Evolutionary conservation across 306 rosid species (phyloP).

Genomic region (Gynostemma pentaphyllum): DNA sequence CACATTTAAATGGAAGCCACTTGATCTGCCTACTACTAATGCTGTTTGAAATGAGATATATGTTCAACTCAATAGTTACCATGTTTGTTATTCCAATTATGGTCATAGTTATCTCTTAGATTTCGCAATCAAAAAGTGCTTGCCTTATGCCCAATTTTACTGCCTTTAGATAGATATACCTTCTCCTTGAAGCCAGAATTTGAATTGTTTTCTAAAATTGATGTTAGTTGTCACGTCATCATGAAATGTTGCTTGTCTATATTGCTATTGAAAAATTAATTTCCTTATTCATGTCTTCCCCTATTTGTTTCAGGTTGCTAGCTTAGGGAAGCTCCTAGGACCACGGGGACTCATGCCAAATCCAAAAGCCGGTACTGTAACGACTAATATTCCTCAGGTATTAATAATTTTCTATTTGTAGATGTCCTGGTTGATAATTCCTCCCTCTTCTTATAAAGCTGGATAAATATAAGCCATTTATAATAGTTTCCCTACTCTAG

Average conservation of each 20-base stretch:
- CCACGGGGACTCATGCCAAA: slow-evolving; percentile 99
- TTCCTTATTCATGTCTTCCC: slow-evolving; percentile 14
- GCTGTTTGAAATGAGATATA: background rate
- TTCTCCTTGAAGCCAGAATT: background rate
- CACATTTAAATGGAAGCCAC: no score
- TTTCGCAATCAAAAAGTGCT: background rate
- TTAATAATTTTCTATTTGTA: no score
- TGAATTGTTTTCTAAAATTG: background rate
- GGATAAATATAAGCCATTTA: no score
- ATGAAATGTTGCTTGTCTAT: background rate
- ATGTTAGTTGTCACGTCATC: background rate
- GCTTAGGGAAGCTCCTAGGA: slow-evolving; percentile 89
- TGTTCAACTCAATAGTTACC: background rate
- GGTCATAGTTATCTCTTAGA: background rate
- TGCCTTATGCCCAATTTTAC: background rate
- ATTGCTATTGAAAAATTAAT: background rate
- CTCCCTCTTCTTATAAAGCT: no score
- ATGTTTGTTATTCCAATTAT: background rate
- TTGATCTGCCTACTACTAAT: background rate
- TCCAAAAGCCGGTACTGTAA: slow-evolving; percentile 97
- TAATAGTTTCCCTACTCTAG: no score
- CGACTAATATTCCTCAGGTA: slow-evolving; percentile 92
- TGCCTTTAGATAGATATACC: no score
- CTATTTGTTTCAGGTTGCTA: slow-evolving; percentile 63
- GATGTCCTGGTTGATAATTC: no score